Evolutionary conservation across 306 rosid species (phyloP), one percentile per base, ranked within the genome.

Genomic region (Rosa chinensis): DNA sequence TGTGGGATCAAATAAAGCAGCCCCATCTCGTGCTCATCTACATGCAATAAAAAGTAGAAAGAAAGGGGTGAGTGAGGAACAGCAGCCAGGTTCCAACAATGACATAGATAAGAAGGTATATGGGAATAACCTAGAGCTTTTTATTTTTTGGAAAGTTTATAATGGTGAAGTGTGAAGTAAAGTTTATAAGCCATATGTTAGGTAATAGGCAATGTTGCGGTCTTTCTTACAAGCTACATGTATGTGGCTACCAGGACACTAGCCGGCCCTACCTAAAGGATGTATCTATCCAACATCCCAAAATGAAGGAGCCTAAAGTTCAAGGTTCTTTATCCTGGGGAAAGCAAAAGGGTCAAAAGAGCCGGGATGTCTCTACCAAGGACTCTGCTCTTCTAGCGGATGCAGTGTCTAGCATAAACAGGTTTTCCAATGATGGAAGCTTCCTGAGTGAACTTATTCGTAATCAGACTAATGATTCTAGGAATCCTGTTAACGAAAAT

Each of bases 11-110:
- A 76, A 78, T 43, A 77, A 75, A 78, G 94, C 97, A 79, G 99
- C 99, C 64, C 96, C 94, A 55, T 86, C 96, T 76, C 97, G 89
- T 78, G 93, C 99, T 77, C 99, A 95, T 88, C 80, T 95, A 42
- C 90, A 72, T 75, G 96, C 99, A 52, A 95, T 91, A 84, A 87
- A 74, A 79, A 84, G 82, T 82, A 89, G 99, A 80, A 87, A 80
- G 84, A 89, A 87, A 83, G 94, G 91, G 81, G 23, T 44, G n/a
- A 50, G 77, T 44, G 90, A 84, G 64, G 97, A 88, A 63, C 74
- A 39, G 28, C 81, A 80, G 67, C 67, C 74, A 62, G 88, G 77
- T 68, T 86, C 86, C 48, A 84, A 79, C 68, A 79, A 79, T 77
- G 86, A 75, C 77, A 81, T 71, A 74, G 86, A 86, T 80, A 88